Conservation (phyloP, 352 stramenopile species). For the Pythium volutum region DNA sequence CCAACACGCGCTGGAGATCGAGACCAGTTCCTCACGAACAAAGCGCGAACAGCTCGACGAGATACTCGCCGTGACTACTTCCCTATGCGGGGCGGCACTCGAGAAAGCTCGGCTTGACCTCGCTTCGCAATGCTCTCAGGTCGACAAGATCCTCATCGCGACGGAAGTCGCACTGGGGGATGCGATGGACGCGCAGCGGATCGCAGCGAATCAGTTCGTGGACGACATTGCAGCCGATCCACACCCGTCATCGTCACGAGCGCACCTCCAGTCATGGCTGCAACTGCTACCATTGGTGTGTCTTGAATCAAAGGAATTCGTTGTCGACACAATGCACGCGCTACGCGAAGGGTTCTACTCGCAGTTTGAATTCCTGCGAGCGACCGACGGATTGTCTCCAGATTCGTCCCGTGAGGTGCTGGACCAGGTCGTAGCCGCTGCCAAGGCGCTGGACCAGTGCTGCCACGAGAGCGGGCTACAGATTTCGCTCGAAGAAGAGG, state of each 20-base stretch:
- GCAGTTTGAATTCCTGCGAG: slow-evolving; percentile 37
- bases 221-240: slow-evolving; percentile 17
- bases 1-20: background rate
- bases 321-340: slow-evolving; percentile 32
- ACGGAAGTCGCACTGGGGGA: slow-evolving; percentile 20
- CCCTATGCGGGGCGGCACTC: background rate
- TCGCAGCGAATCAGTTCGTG: slow-evolving; percentile 39
- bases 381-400: background rate
- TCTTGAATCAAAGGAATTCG: slow-evolving; percentile 41
- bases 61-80: background rate
- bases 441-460: background rate
- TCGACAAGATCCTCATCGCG: slow-evolving; percentile 14
- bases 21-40: background rate
- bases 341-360: slow-evolving; percentile 34
- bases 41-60: slow-evolving; percentile 2
- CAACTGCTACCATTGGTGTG: slow-evolving; percentile 40
- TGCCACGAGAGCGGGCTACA: slow-evolving; percentile 1
- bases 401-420: background rate
- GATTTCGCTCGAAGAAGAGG: slow-evolving; percentile 1
- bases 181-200: slow-evolving; percentile 22
- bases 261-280: slow-evolving; percentile 2
- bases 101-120: background rate
- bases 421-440: background rate
- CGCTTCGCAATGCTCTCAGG: background rate
- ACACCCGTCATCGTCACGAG: background rate